phyloP scores from a whole-genome alignment of 257 asterid genomes.

The Solanum tacnaense region DNA sequence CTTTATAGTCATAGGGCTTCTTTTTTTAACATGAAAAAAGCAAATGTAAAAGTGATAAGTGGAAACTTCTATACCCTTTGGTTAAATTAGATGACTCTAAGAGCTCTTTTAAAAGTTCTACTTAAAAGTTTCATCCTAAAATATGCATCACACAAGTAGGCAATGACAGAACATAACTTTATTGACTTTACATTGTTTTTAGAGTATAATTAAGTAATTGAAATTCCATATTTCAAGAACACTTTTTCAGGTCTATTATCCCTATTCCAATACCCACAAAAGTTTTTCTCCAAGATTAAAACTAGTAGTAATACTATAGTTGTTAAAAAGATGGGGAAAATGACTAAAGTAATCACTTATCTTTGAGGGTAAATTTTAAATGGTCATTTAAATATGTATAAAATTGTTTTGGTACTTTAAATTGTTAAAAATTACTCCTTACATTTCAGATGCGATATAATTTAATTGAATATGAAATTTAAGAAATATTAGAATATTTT shows the following conservation, averaged over 20 bases:
- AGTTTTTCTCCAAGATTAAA: not conserved
- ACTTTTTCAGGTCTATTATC: not conserved
- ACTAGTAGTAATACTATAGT: not conserved
- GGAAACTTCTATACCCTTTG: constrained; percentile 2
- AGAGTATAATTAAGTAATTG: not conserved
- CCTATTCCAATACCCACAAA: not conserved
- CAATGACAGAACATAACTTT: constrained; percentile 3
- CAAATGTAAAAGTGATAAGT: not conserved
- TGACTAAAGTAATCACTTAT: not conserved
- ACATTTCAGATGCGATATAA: too few species aligned
- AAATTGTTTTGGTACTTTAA: too few species aligned
- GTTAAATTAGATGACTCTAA: not conserved
- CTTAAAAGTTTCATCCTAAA: not conserved
- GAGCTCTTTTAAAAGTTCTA: not conserved
- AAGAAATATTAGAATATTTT: too few species aligned
- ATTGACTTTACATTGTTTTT: not conserved
- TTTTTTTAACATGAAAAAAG: not conserved
- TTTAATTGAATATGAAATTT: too few species aligned
- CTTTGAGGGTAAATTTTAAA: not conserved
- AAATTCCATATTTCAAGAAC: not conserved
- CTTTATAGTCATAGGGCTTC: not conserved
- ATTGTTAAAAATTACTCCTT: too few species aligned
- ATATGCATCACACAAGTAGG: not conserved
- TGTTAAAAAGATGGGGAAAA: not conserved
- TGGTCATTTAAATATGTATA: too few species aligned